Evolutionary conservation across 768 basidiomycete species (phyloP), one percentile per base, ranked within the genome.

Genomic region (Phanerodontia chrysosporium): DNA sequence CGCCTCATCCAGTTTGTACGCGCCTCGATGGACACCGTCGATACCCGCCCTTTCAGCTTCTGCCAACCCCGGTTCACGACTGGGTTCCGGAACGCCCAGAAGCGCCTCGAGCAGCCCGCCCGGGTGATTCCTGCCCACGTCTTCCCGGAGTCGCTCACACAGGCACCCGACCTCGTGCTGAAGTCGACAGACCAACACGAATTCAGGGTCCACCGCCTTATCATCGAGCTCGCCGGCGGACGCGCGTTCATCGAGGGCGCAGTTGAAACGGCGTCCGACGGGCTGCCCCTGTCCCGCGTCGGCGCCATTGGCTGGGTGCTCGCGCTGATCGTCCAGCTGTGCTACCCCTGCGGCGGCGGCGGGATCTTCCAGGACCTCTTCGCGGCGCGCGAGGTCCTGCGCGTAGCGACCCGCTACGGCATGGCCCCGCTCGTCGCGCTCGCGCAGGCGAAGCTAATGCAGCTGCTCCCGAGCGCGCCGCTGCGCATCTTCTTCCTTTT

Each of bases 1-100:
- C 58, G 65, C 10, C 63, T 66, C 6, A 27, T 64, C 5, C 51
- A 56, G 13, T 62, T 55, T 35, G 32, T 56, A 22, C 58, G 53
- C 24, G 27, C 44, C 4, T 29, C 56, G 18, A 16, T 27, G 2
- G 55, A 45, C 10, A 53, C 21, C n/a, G 27, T 44, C 21, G 21
- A 35, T 35, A 36, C 25, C 14, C 27, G 49, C 6, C 49, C 35
- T 3, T 51, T 44, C 48, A 42, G n/a, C 24, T 52, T 52, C 42
- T 46, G 45, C 30, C 21, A 39, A 12, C 36, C 49, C n/a, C 35
- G 49, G 12, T 45, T 30, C 36, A 27, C 36, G 4, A 29, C 36
- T 4, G 32, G 39, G n/a, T 52, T 45, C 36, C 39, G 44, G 10
- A 39, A 44, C 35, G 24, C 49, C 39, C 52, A 53, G 52, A 53